Percentiles rank a stretch among this genome's conserved stretches.
Conservation (phyloP, 768 basidiomycete genomes). For the Trametes meyenii region DNA sequence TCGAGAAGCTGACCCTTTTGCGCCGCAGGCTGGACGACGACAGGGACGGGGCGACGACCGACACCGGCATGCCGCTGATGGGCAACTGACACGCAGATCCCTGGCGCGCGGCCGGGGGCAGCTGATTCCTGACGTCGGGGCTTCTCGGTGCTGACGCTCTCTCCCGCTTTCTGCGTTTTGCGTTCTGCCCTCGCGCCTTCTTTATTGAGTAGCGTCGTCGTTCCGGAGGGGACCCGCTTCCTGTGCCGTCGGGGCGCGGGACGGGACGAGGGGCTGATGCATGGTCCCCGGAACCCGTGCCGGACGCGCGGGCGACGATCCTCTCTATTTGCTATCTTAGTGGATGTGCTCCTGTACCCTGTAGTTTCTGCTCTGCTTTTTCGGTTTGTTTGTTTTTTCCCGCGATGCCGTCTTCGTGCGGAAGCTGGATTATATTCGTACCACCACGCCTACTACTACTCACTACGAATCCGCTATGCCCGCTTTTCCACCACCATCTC, state of each 20-base stretch:
- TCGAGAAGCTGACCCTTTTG: constrained; percentile 8
- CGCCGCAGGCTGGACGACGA: constrained; percentile 65
- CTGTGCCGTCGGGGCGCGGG: background rate
- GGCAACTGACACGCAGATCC: constrained; percentile 22
- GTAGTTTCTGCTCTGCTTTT: constrained; percentile 6
- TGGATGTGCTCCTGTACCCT: constrained; percentile 8
- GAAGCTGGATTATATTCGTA: constrained; percentile 1
- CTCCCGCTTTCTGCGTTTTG: background rate
- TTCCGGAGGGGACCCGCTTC: background rate
- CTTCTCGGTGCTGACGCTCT: constrained; percentile 5
- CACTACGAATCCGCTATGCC: background rate
- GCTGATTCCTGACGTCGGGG: constrained; percentile 6
- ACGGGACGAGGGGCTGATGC: background rate
- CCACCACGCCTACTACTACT: background rate
- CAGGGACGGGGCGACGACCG: constrained; percentile 61
- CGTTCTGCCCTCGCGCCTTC: constrained; percentile 2
- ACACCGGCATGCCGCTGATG: constrained; percentile 52
- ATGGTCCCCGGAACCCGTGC: constrained; percentile 6
- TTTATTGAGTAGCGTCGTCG: constrained; percentile 6
- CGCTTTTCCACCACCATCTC: background rate
- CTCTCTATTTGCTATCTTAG: constrained; percentile 10
- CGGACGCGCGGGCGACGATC: constrained; percentile 12
- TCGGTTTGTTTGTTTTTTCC: background rate
- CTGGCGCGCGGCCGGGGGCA: constrained; percentile 2
- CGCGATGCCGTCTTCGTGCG: background rate